Evolutionary conservation across 805 yeast species (phyloP), one percentile per base, ranked within the genome.

Genomic region (Ascoidea tarda): DNA sequence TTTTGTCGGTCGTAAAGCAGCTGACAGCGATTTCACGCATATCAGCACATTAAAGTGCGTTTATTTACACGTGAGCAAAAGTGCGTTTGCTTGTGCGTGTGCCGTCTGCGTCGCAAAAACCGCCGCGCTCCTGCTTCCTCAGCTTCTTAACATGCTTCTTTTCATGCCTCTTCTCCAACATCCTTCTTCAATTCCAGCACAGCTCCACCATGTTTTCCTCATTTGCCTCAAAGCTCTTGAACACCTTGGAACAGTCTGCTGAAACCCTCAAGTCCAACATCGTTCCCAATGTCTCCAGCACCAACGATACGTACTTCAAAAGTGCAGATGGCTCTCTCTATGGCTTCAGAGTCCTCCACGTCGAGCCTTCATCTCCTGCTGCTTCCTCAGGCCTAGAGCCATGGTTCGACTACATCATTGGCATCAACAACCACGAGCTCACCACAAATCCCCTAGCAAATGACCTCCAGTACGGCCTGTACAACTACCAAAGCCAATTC

Each of bases 371-470:
- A 51, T 77, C 84, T 0, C 66, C 69, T 12, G 83, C 77, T 14
- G 65, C 67, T 6, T 71, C 67, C 33, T 69, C 72, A 31, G 86
- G 84, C 2, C 64, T 93, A 33, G 95, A 89, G 66, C 74, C 93
- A 6, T 84, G 87, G 79, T 93, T 91, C 62, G 99, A 91, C 64
- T 91, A 75, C 63, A 79, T 91, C 44, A 74, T 88, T n/a, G 84
- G 85, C 1, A 70, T 89, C 53, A 87, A 91, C 59, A 87, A 86
- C 48, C 82, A 77, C 57, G 85, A 84, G 16, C 60, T 81, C 28
- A 70, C 73, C 16, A 58, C 71, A 33, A 53, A 63, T 16, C 58
- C 66, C 6, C 6, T 47, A 28, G 8, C 8, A 6, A 49, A 32
- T 4, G 14, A 21, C 21, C 28, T 21, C 28, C 28, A 21, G 28